Evolutionary conservation across 768 basidiomycete species (phyloP).

Genomic region (Cyathus striatus): DNA sequence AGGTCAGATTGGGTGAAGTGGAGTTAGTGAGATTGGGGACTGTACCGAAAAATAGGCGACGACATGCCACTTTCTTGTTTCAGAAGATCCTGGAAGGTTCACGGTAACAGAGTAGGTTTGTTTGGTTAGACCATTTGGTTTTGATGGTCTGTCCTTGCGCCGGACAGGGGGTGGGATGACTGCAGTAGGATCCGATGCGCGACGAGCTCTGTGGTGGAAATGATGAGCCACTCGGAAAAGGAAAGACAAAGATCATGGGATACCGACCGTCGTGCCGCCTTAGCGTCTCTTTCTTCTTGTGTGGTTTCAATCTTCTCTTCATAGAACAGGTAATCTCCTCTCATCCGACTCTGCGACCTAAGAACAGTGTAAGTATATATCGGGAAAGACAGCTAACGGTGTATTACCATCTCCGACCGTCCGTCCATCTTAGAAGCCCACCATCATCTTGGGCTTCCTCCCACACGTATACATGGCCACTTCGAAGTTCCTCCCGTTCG

Average conservation of each 20-base stretch:
- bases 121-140: slow-evolving; percentile 79
- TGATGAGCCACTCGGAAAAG: slow-evolving; percentile 6
- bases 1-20: not conserved
- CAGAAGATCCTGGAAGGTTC: slow-evolving; percentile 51
- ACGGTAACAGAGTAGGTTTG: slow-evolving; percentile 82
- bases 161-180: slow-evolving; percentile 55
- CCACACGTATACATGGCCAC: slow-evolving; percentile 83
- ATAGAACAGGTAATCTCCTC: slow-evolving; percentile 78
- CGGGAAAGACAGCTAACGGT: not conserved
- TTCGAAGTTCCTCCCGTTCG: slow-evolving; percentile 64
- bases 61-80: slow-evolving; percentile 75
- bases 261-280: slow-evolving; percentile 68
- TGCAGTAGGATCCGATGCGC: slow-evolving; percentile 57
- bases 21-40: not conserved
- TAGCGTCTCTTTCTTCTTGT: slow-evolving; percentile 72
- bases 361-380: not conserved
- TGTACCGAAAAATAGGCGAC: slow-evolving; percentile 78
- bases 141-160: slow-evolving; percentile 73
- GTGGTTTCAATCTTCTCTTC: slow-evolving; percentile 82
- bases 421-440: slow-evolving; percentile 71
- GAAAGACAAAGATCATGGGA: not conserved
- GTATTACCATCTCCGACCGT: slow-evolving; percentile 68
- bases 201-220: slow-evolving; percentile 43
- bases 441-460: slow-evolving; percentile 79
- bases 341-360: slow-evolving; percentile 85